Conservation (phyloP, 768 basidiomycete genomes). For the Lactarius quietus region DNA sequence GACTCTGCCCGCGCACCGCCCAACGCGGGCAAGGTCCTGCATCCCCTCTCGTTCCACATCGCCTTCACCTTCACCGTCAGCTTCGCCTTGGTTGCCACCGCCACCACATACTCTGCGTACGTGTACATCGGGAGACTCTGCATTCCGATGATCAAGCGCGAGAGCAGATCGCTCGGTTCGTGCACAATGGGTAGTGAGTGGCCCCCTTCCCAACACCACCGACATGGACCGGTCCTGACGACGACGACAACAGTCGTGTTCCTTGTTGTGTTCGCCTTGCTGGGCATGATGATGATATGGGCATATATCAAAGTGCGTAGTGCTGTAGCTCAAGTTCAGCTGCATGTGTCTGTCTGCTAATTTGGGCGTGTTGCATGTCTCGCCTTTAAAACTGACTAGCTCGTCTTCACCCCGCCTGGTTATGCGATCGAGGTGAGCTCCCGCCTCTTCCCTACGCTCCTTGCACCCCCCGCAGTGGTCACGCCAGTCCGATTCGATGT, state of each 20-base stretch:
- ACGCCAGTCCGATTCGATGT: no score
- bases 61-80: no score
- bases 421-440: conserved; percentile 59
- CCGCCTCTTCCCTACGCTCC: not conserved
- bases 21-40: conserved; percentile 38
- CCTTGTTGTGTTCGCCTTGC: conserved; percentile 55
- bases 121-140: conserved; percentile 76
- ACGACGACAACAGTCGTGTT: conserved; percentile 53
- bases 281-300: conserved; percentile 76
- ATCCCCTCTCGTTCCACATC: conserved; percentile 69
- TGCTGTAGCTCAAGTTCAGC: no score
- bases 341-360: not conserved
- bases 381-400: conserved; percentile 37
- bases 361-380: no score
- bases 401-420: conserved; percentile 64
- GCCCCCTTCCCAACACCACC: no score
- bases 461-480: no score
- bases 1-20: conserved; percentile 10
- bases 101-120: conserved; percentile 68
- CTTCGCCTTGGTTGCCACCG: no score
- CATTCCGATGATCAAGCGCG: conserved; percentile 59
- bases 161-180: conserved; percentile 43
- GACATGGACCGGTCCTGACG: not conserved
- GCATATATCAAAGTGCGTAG: conserved; percentile 64
- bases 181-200: conserved; percentile 65